Conservation (phyloP, 1,139 yeast genomes). For the Scheffersomyces cryptocercus region DNA sequence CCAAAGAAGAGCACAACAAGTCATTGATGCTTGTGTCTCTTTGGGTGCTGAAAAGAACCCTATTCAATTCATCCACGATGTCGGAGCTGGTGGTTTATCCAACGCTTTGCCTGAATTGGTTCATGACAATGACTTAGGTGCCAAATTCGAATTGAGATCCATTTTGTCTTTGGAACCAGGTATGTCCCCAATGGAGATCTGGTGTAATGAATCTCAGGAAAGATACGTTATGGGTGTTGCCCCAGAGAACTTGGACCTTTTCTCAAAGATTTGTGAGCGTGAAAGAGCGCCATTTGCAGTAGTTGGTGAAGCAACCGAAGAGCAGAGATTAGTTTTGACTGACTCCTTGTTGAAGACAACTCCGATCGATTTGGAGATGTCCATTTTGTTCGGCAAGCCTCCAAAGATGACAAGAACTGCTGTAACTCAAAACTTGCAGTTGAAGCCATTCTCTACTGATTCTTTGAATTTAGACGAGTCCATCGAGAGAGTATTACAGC, state of each 20-base stretch:
- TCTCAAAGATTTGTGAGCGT: slow-evolving; percentile 81
- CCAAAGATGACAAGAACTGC: slow-evolving; percentile 92
- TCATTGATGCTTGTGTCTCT: slow-evolving; percentile 89
- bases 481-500: slow-evolving; percentile 74
- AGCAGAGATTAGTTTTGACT: slow-evolving; percentile 76
- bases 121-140: slow-evolving; percentile 96
- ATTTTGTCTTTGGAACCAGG: slow-evolving; percentile 93
- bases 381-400: slow-evolving; percentile 94
- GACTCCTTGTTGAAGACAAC: slow-evolving; percentile 75
- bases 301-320: slow-evolving; percentile 91
- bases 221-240: slow-evolving; percentile 94
- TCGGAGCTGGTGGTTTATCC: slow-evolving; percentile 98
- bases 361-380: slow-evolving; percentile 96
- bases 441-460: slow-evolving; percentile 45
- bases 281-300: slow-evolving; percentile 97
- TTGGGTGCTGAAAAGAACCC: slow-evolving; percentile 74
- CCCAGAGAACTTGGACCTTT: slow-evolving; percentile 70
- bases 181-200: slow-evolving; percentile 99
- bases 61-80: slow-evolving; percentile 95
- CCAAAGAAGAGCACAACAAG: slow-evolving; percentile 99
- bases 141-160: slow-evolving; percentile 86
- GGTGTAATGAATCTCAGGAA: slow-evolving; percentile 99
- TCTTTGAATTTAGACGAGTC: slow-evolving; percentile 57
- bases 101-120: slow-evolving; percentile 97
- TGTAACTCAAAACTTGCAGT: slow-evolving; percentile 57